A percentile compares a stretch with the other conserved stretches of the same genome.
Conservation (phyloP, 2,329 filamentous ascomycete species). For the Fusarium brachygibbosum region DNA sequence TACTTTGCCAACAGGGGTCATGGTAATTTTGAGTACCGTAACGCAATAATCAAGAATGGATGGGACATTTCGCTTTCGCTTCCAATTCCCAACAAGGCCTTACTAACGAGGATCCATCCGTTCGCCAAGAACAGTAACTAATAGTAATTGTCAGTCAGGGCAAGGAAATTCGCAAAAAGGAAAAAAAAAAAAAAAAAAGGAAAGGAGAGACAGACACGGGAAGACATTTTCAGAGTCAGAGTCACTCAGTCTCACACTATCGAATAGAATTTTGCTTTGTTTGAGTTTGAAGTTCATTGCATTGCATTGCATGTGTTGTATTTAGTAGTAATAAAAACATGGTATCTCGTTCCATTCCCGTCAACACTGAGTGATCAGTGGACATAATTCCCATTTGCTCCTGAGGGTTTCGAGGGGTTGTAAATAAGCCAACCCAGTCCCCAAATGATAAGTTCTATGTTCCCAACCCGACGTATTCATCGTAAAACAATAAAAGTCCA, state of each 20-base stretch:
- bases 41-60: constrained; percentile 17
- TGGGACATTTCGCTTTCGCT: constrained; percentile 25
- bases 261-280: constrained; percentile 2
- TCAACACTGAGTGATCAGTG: constrained; percentile 50
- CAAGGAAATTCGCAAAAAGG: background rate
- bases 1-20: constrained; percentile 43
- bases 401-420: constrained; percentile 25
- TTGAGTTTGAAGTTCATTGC: constrained; percentile 18
- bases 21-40: constrained; percentile 38
- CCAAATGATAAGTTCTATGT: constrained; percentile 48
- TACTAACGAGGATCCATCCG: constrained; percentile 11
- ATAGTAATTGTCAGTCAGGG: constrained; percentile 4
- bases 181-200: too few relatives aligned
- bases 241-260: constrained; percentile 11
- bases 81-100: constrained; percentile 3
- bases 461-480: constrained; percentile 49
- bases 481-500: constrained; percentile 40
- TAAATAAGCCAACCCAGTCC: constrained; percentile 35
- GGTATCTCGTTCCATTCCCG: constrained; percentile 49
- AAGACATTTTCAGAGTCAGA: background rate
- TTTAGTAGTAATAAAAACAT: constrained; percentile 36
- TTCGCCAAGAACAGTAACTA: constrained; percentile 11
- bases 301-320: constrained; percentile 2
- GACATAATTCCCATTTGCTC: constrained; percentile 47
- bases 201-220: constrained; percentile 28